phyloP scores from a whole-genome alignment of 108 stramenopile species.

The Pseudonitzschia delicatissima region DNA sequence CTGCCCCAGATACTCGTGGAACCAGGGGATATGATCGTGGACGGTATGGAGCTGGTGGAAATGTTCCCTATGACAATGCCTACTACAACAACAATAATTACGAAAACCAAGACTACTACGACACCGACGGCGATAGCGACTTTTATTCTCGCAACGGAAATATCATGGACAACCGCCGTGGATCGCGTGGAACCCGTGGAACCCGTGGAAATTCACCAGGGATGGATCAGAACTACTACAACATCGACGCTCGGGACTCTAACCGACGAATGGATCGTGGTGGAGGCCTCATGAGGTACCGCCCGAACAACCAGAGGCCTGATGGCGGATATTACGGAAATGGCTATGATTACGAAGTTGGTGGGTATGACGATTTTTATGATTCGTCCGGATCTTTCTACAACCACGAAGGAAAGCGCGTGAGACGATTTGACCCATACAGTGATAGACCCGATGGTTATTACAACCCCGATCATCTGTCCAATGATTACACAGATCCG shows the following conservation, averaged over 20 bases:
- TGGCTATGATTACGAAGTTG: background rate
- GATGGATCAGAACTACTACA: background rate
- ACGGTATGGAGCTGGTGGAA: background rate
- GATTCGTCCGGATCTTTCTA: conserved; percentile 2
- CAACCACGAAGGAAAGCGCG: conserved; percentile 13
- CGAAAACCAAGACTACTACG: background rate
- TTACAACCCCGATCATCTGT: conserved; percentile 4
- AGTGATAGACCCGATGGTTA: background rate
- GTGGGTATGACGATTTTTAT: background rate
- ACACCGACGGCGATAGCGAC: background rate
- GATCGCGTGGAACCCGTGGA: background rate
- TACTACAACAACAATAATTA: conserved; percentile 15
- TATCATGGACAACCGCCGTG: conserved; percentile 2
- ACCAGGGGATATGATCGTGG: background rate
- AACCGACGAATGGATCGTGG: conserved; percentile 9
- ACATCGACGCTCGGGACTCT: background rate
- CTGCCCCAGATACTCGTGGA: background rate
- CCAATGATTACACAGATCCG: background rate
- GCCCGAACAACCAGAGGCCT: background rate
- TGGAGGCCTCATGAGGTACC: background rate
- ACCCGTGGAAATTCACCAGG: background rate
- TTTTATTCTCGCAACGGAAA: conserved; percentile 11
- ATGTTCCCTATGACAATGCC: background rate
- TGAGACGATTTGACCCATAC: conserved; percentile 6
- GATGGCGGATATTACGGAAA: background rate